Conservation (phyloP, 495 filamentous ascomycete species). For the Pyrenula massariospora region DNA sequence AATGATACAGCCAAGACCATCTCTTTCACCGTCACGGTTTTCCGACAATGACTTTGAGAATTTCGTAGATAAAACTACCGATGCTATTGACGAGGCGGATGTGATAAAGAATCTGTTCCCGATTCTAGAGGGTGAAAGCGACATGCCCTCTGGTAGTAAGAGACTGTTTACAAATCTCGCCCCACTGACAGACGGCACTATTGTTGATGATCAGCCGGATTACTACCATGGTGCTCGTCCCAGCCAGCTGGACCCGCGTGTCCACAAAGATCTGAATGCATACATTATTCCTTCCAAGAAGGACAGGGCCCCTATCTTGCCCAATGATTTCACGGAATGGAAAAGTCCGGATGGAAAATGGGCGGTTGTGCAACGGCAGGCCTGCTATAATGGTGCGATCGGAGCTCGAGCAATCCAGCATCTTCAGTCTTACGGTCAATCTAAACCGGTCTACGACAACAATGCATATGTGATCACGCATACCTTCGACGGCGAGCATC, state of each 20-base stretch:
- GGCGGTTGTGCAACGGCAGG: constrained; percentile 21
- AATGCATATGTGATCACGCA: constrained; percentile 26
- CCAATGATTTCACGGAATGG: constrained; percentile 18
- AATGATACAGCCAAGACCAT: constrained; percentile 16
- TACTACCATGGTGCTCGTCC: constrained; percentile 24
- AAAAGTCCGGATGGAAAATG: constrained; percentile 18
- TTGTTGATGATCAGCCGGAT: constrained; percentile 21
- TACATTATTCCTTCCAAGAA: constrained; percentile 8
- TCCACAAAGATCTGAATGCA: constrained; percentile 12
- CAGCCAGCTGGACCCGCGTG: constrained; percentile 10
- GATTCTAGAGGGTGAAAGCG: constrained; percentile 7
- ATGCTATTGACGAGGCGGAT: constrained; percentile 19
- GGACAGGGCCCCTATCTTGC: constrained; percentile 1
- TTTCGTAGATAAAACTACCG: constrained; percentile 14
- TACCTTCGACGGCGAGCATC: constrained; percentile 21
- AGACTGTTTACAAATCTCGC: constrained; percentile 21
- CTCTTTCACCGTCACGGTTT: constrained; percentile 27
- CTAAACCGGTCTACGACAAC: constrained; percentile 22
- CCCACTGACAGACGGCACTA: constrained; percentile 16
- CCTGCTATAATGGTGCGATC: constrained; percentile 24
- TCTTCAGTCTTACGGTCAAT: constrained; percentile 25
- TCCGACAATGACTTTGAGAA: constrained; percentile 11
- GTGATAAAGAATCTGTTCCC: constrained; percentile 22
- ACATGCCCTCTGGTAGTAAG: constrained; percentile 7
- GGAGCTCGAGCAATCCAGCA: constrained; percentile 28